Conservation (phyloP, 345 rosid species). For the Triadica sebifera region DNA sequence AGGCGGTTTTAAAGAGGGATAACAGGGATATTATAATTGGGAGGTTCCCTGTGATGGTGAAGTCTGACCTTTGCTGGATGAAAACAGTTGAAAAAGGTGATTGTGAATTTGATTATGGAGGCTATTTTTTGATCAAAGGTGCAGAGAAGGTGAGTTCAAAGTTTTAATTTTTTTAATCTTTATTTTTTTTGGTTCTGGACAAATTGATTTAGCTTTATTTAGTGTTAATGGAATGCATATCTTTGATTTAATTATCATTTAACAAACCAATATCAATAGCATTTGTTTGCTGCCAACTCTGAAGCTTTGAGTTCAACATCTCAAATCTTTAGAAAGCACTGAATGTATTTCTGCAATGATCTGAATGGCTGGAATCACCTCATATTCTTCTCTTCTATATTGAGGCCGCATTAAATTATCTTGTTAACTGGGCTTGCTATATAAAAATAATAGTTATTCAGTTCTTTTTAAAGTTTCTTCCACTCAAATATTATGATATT, state of each 20-base stretch:
- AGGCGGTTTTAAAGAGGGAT: conserved; percentile 35
- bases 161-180: not conserved
- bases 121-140: conserved; percentile 84
- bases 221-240: not conserved
- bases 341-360: not conserved
- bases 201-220: not conserved
- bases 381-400: not conserved
- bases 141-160: conserved; percentile 70
- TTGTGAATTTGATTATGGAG: conserved; percentile 91
- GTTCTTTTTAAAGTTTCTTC: not conserved
- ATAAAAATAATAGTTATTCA: not conserved
- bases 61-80: conserved; percentile 76
- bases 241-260: not conserved
- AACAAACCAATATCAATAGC: not conserved
- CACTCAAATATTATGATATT: not conserved
- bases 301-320: not conserved
- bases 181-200: not conserved
- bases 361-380: not conserved
- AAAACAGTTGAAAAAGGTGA: conserved; percentile 50
- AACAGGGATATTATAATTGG: conserved; percentile 58
- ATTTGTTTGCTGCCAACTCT: not conserved
- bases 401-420: not conserved
- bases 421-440: not conserved
- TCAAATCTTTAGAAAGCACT: not conserved
- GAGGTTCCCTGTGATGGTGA: conserved; percentile 88